phyloP scores from a whole-genome alignment of 2,329 filamentous ascomycete species.

The Fusarium chuoi region DNA sequence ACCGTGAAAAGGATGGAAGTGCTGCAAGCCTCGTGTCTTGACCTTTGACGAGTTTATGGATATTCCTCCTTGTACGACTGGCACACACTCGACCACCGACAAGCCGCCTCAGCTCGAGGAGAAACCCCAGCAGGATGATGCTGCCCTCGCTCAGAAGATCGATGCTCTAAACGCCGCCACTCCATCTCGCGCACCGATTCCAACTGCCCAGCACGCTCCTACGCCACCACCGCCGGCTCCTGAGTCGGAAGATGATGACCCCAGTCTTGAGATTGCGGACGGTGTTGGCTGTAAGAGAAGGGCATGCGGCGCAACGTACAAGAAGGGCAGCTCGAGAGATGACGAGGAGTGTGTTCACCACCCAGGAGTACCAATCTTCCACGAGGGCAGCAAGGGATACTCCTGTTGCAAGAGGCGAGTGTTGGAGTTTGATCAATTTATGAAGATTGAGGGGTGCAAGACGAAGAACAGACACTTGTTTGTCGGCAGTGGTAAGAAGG shows the following conservation, averaged over 20 bases:
- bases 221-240: slow-evolving; percentile 69
- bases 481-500: slow-evolving; percentile 78
- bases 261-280: slow-evolving; percentile 75
- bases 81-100: slow-evolving; percentile 91
- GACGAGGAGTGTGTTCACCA: slow-evolving; percentile 87
- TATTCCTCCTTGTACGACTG: slow-evolving; percentile 91
- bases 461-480: slow-evolving; percentile 87
- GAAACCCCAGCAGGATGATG: slow-evolving; percentile 58
- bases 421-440: slow-evolving; percentile 96
- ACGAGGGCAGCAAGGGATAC: slow-evolving; percentile 98
- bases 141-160: slow-evolving; percentile 55
- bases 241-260: slow-evolving; percentile 90
- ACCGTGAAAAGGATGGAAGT: slow-evolving; percentile 85
- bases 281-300: slow-evolving; percentile 81
- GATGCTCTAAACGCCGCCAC: slow-evolving; percentile 64
- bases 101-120: slow-evolving; percentile 70
- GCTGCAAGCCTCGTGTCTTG: slow-evolving; percentile 95
- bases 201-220: slow-evolving; percentile 58
- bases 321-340: slow-evolving; percentile 67
- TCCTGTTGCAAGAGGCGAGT: slow-evolving; percentile 96
- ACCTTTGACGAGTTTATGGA: slow-evolving; percentile 98
- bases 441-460: slow-evolving; percentile 92
- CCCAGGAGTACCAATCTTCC: slow-evolving; percentile 91
- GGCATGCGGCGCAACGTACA: slow-evolving; percentile 76
- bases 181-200: slow-evolving; percentile 54